Evolutionary conservation across 306 rosid genomes (phyloP), one percentile per base, ranked within the genome.

Genomic region (Leucaena leucocephala): DNA sequence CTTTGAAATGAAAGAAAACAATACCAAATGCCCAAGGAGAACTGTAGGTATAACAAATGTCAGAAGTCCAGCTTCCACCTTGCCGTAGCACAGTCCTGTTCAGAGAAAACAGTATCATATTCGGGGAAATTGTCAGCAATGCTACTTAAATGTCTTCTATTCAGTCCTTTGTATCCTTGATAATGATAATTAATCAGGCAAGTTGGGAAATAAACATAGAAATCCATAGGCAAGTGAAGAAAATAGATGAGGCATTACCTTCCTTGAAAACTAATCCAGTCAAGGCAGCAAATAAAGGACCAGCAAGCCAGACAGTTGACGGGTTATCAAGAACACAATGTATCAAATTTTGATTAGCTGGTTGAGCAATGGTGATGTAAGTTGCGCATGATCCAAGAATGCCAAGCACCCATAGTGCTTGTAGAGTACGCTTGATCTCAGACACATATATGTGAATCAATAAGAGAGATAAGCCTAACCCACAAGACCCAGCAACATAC

Each of bases 221-320:
- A 71, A 49, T 49, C 43, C 34, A 78, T 45, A 17, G 39, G 65
- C 9, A 63, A 35, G 42, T 48, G 39, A n/a, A 62, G 55, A 79
- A 79, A 16, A 71, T 42, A 43, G 72, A 74, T 71, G 8, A 44
- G 36, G 59, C 27, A 46, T 70, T 75, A 92, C 97, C 98, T 92
- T 92, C 97, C 89, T 91, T 95, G 88, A 92, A 95, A 68, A 92
- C 98, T 74, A 95, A 90, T 72, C 98, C 94, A 5, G 98, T 95
- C 69, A 91, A 85, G 74, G 98, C 88, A 17, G 95, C 98, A 54
- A 87, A 92, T 79, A 92, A 88, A 68, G 97, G 98, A 74, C 98
- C 98, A 11, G 92, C 89, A 82, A 95, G 83, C 98, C 98, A 94
- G 69, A 92, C 63, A 34, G 95, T 78, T 0, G 69, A 66, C 10